Base-by-base conservation (phyloP, 2,329 filamentous ascomycete species). In the Hymenoscyphus fraxineus region DNA sequence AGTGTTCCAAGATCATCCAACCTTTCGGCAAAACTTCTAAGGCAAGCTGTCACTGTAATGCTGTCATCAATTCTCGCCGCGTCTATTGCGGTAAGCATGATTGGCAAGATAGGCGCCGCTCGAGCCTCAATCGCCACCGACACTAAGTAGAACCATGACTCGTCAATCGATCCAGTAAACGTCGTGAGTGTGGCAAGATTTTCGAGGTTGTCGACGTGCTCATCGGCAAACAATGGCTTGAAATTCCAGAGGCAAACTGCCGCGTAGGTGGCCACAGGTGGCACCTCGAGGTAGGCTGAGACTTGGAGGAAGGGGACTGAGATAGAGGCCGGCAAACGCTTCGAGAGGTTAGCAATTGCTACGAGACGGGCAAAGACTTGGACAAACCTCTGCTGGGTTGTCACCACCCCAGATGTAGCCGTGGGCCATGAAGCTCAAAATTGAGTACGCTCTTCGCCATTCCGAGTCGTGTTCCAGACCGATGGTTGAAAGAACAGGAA, bases 81-180 rank as follows among this genome's bases (percentile, higher is more conserved):
- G 61, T 85, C 82, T 64, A 99, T 93, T 58, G 95, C 95, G 51
- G 88, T 84, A 54, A 99, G 82, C 92, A 97, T 97, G 65, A 97
- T 80, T 0, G 93, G 88, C 61, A 99, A 88, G 64, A 93, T 90
- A 3, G 93, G 91, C 0, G 89, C 95, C 32, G 92, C 94, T 63
- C 92, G 89, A 62, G 93, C 93, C 78, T 99, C 95, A 68, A 99
- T 97, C 67, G 94, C 95, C 2, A 97, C 91, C 0, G 93, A 97
- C 61, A 98, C 87, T 13, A 99, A 83, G 76, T 98, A 99, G 76
- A 99, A 99, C 95, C 95, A 99, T 67, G 95, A 97, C 79, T 99
- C 95, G 75, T 99, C 95, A 63, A 96, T 82, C 7, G 93, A 93
- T 60, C 95, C 95, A 16, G 95, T 98, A 74, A 97, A 96, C 16